Percentiles rank a stretch among this genome's conserved stretches.
phyloP scores from a whole-genome alignment of 306 rosid species.

The Trifolium repens region DNA sequence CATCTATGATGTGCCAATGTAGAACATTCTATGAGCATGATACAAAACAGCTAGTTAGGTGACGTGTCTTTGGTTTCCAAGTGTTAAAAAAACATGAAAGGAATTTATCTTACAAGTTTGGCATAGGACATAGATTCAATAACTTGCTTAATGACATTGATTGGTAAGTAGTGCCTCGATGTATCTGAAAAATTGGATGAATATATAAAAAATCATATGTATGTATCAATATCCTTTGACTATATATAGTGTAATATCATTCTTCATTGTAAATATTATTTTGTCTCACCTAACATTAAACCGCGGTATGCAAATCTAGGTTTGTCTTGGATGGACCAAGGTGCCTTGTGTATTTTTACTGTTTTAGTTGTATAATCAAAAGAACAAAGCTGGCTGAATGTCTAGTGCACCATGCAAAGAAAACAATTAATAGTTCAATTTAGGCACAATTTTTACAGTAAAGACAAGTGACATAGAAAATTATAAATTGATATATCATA shows the following conservation, averaged over 20 bases:
- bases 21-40: constrained; percentile 79
- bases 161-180: constrained; percentile 89
- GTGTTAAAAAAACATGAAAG: constrained; percentile 7
- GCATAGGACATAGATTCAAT: constrained; percentile 96
- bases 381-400: constrained; percentile 91
- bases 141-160: constrained; percentile 75
- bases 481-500: too few relatives aligned
- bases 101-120: constrained; percentile 72
- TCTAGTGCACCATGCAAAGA: constrained; percentile 58
- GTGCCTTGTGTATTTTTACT: constrained; percentile 76
- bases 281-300: constrained; percentile 77
- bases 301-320: constrained; percentile 94
- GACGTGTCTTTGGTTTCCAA: constrained; percentile 31
- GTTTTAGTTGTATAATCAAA: constrained; percentile 79
- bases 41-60: constrained; percentile 27
- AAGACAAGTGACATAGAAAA: too few relatives aligned
- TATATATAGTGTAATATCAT: constrained; percentile 28
- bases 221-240: constrained; percentile 36
- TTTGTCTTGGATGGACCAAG: constrained; percentile 83
- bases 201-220: background rate
- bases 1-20: constrained; percentile 97
- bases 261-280: constrained; percentile 22
- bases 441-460: too few relatives aligned
- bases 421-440: background rate
- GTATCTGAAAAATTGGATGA: constrained; percentile 73